Evolutionary conservation across 768 basidiomycete species (phyloP).

Genomic region (Russula virescens): DNA sequence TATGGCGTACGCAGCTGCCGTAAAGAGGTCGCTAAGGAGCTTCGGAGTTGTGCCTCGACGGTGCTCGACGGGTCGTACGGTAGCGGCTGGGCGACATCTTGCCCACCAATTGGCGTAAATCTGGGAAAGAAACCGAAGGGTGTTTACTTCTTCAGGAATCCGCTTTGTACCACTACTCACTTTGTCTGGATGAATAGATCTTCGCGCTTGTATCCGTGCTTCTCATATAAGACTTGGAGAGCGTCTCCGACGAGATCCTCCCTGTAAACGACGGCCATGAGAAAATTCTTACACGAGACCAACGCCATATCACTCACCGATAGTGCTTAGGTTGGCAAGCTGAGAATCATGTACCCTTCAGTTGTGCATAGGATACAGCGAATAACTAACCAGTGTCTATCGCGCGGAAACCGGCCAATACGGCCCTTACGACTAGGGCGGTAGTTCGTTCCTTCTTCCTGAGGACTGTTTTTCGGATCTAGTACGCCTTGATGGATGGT

Average conservation of each 20-base stretch:
- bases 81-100: slow-evolving; percentile 61
- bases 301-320: slow-evolving; percentile 34
- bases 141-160: not conserved
- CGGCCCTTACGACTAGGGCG: slow-evolving; percentile 61
- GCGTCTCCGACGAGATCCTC: slow-evolving; percentile 77
- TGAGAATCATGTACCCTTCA: slow-evolving; percentile 24
- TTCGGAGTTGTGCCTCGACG: slow-evolving; percentile 52
- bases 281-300: not conserved
- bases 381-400: slow-evolving; percentile 67
- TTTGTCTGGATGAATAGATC: slow-evolving; percentile 79
- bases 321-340: slow-evolving; percentile 74
- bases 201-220: slow-evolving; percentile 59
- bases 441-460: slow-evolving; percentile 79
- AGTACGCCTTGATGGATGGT: not conserved
- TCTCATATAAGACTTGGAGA: slow-evolving; percentile 46
- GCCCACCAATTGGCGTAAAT: slow-evolving; percentile 69
- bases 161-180: slow-evolving; percentile 32
- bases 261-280: not conserved
- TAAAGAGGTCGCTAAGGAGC: slow-evolving; percentile 61
- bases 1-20: slow-evolving; percentile 64
- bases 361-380: not conserved
- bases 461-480: not conserved
- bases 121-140: slow-evolving; percentile 33
- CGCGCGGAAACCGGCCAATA: slow-evolving; percentile 70
- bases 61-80: slow-evolving; percentile 60